Base-by-base conservation (phyloP, 805 yeast species). In the Pichia pseudocactophila region DNA sequence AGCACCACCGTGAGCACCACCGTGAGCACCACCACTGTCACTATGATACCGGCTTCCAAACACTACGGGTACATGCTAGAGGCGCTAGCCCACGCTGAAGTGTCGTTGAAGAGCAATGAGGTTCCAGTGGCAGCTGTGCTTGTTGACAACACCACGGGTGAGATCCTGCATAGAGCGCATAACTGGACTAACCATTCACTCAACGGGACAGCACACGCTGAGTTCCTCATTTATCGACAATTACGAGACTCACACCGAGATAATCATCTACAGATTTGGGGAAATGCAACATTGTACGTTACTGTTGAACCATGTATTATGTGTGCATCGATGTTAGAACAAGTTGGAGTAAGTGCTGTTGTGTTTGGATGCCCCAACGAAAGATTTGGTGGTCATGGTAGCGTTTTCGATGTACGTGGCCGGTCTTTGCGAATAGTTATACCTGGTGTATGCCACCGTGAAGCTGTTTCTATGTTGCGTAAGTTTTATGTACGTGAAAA, bases 281-380 rank as follows among this genome's bases (percentile, higher is more conserved):
- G 61, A 31, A 73, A 79, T 20, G 68, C 84, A 3, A 78, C 76
- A 26, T 68, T 92, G 7, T 90, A 88, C 59, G 98, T 92, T 20
- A 88, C 97, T 0, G 97, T 92, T 0, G 98, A 92, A 61, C 98
- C 98, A 0, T 92, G 98, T 58, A 82, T 92, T 7, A 92, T 92
- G 98, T 92, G 98, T 65, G 97, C 96, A 0, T 78, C 92, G 33
- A 88, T 95, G 2, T 63, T 92, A 33, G 71, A 89, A 45, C 98
- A 92, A 52, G 59, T 89, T 36, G 81, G 82, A 2, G 76, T 92
- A 10, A 62, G 75, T 26, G 66, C 68, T 33, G 96, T 90, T 1
- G 78, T 79, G 36, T 92, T 86, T 55, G 97, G 98, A 0, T 89
- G 96, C 55, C 92, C 87, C 0, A 92, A 92, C 58, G 97, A 90